Conservation (phyloP, 768 basidiomycete species). For the Coprinopsis cinerea region DNA sequence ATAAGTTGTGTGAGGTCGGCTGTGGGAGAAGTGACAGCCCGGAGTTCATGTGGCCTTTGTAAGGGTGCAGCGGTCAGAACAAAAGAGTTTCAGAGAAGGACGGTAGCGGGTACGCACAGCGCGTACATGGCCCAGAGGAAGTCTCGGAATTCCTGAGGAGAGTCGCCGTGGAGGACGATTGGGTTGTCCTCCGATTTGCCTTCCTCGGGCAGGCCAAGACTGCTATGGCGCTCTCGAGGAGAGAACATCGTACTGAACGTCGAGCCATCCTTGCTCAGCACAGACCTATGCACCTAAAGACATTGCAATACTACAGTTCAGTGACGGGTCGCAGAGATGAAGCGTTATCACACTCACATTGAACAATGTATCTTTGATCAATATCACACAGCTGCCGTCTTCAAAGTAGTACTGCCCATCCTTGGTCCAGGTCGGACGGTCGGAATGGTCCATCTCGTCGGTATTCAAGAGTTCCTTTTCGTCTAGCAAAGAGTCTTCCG, state of each 20-base stretch:
- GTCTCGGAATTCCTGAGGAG: conserved; percentile 58
- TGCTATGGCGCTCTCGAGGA: conserved; percentile 49
- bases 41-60: conserved; percentile 57
- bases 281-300: conserved; percentile 50
- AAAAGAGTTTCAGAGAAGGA: not conserved
- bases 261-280: conserved; percentile 57
- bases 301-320: not conserved
- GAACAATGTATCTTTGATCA: conserved; percentile 59
- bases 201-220: conserved; percentile 29
- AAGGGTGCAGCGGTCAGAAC: conserved; percentile 1
- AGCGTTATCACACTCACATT: conserved; percentile 1
- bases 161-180: conserved; percentile 57
- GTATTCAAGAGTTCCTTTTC: not conserved
- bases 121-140: conserved; percentile 78
- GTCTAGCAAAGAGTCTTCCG: not conserved
- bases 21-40: conserved; percentile 37
- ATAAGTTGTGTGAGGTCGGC: conserved; percentile 43
- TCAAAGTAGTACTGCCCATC: conserved; percentile 59
- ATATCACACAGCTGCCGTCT: conserved; percentile 64
- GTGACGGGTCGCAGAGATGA: no score
- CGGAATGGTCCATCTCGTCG: not conserved
- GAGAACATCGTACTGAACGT: conserved; percentile 64
- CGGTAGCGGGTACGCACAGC: conserved; percentile 37
- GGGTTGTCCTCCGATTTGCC: conserved; percentile 63
- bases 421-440: conserved; percentile 17